Percentiles rank a stretch among this genome's conserved stretches.
These are phyloP conservation scores for Hypomyces perniciosus DNA, from an alignment of 2,329 filamentous ascomycete species.

Conservation along the genomic window DNA sequence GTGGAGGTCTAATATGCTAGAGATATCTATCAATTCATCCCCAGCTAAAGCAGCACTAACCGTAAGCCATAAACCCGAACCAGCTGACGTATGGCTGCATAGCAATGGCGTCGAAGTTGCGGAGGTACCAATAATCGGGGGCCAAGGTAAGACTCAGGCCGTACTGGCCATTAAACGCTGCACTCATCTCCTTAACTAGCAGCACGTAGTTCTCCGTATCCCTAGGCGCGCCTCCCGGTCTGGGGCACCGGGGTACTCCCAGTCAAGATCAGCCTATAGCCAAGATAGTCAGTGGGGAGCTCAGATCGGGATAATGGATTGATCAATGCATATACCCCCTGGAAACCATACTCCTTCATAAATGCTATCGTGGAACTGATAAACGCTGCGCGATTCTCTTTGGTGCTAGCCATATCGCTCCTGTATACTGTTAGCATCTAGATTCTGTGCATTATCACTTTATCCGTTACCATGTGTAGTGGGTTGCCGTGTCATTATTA, in stretches of 20 bases:
- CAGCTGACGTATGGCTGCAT: constrained; percentile 12
- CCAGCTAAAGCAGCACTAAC: not conserved
- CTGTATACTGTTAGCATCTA: not conserved
- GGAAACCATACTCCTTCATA: constrained; percentile 19
- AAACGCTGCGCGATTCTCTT: constrained; percentile 27
- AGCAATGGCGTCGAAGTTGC: constrained; percentile 27
- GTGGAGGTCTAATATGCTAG: constrained; percentile 30
- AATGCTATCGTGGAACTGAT: constrained; percentile 26
- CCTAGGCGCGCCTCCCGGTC: constrained; percentile 27
- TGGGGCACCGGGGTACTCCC: constrained; percentile 38
- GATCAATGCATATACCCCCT: constrained; percentile 15
- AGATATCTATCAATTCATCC: not conserved
- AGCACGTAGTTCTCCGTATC: constrained; percentile 33
- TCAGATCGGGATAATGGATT: not conserved
- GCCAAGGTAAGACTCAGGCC: constrained; percentile 35
- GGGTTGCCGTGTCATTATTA: constrained; percentile 23
- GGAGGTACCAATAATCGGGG: constrained; percentile 33
- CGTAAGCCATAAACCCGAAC: constrained; percentile 1
- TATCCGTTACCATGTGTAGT: constrained; percentile 19
- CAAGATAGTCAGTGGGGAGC: not conserved
- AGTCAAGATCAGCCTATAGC: constrained; percentile 34
- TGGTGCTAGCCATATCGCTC: constrained; percentile 19
- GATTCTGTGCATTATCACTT: not conserved
- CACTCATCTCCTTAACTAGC: constrained; percentile 30
- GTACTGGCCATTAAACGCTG: constrained; percentile 25